These are phyloP conservation scores for Suhomyces vadensis DNA, from an alignment of 805 yeast genomes.

Conservation along the genomic window DNA sequence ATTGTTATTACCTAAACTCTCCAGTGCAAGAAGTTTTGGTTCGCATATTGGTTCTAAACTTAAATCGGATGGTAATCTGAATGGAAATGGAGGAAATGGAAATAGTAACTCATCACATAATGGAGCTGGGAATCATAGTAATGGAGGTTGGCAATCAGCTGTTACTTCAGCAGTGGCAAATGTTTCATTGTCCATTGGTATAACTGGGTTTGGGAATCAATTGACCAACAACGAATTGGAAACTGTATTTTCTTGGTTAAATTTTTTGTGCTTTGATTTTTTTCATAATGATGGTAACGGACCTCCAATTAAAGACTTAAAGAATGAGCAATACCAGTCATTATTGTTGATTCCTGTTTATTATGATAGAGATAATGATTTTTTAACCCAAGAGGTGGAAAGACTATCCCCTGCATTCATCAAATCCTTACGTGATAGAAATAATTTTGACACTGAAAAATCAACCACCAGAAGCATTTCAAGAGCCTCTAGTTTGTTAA, in stretches of 20 bases:
- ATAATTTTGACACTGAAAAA: constrained; percentile 36
- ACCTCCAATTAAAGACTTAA: constrained; percentile 64
- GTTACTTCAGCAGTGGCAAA: constrained; percentile 51
- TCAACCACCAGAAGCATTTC: constrained; percentile 9
- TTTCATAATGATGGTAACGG: constrained; percentile 83
- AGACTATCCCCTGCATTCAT: constrained; percentile 55
- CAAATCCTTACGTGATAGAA: constrained; percentile 49
- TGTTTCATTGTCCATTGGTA: constrained; percentile 42
- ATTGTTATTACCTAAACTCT: constrained; percentile 70
- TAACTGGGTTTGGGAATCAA: constrained; percentile 54
- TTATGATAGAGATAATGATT: constrained; percentile 52
- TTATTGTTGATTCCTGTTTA: constrained; percentile 62
- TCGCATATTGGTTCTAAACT: constrained; percentile 20
- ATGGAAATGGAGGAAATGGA: constrained; percentile 13
- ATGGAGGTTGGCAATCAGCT: constrained; percentile 44
- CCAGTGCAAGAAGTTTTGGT: constrained; percentile 41
- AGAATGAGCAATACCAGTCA: constrained; percentile 63
- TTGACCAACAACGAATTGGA: constrained; percentile 63
- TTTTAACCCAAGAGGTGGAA: constrained; percentile 59
- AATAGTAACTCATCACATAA: not conserved
- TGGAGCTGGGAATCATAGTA: constrained; percentile 5
- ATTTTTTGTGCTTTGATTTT: constrained; percentile 64
- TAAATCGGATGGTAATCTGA: not conserved
- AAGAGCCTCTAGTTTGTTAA: constrained; percentile 51
- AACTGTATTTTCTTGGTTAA: constrained; percentile 69